Evolutionary conservation across 2,329 filamentous ascomycete species (phyloP).

Genomic region (Monosporascus sp.): DNA sequence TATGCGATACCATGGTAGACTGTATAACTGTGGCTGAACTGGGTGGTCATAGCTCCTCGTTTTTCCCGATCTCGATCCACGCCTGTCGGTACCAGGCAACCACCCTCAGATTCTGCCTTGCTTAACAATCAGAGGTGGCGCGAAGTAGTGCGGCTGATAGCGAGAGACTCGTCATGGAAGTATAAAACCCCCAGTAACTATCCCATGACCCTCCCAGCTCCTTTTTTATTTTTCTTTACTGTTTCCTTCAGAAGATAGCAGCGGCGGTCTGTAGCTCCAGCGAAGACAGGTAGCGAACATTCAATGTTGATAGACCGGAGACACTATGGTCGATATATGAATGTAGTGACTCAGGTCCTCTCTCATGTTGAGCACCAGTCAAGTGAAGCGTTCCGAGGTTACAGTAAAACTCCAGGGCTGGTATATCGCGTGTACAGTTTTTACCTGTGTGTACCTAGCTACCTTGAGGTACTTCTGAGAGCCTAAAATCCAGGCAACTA

Average conservation of each 20-base stretch:
- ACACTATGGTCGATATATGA: no score
- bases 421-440: no score
- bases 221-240: background rate
- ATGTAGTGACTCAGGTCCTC: no score
- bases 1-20: background rate
- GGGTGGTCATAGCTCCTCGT: background rate
- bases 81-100: slow-evolving; percentile 10
- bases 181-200: background rate
- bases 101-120: slow-evolving; percentile 20
- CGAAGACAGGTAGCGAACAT: no score
- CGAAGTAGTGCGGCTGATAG: background rate
- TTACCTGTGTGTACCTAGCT: no score
- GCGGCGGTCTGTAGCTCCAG: background rate
- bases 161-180: background rate
- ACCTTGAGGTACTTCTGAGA: no score
- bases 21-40: background rate
- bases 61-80: no score
- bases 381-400: no score
- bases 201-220: background rate
- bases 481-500: no score
- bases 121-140: slow-evolving; percentile 19
- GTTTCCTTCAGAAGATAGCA: background rate
- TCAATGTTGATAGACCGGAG: no score
- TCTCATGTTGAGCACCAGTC: no score
- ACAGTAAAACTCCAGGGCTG: no score